Conservation (phyloP, 2,329 filamentous ascomycete genomes). For the Aphanocladium album region DNA sequence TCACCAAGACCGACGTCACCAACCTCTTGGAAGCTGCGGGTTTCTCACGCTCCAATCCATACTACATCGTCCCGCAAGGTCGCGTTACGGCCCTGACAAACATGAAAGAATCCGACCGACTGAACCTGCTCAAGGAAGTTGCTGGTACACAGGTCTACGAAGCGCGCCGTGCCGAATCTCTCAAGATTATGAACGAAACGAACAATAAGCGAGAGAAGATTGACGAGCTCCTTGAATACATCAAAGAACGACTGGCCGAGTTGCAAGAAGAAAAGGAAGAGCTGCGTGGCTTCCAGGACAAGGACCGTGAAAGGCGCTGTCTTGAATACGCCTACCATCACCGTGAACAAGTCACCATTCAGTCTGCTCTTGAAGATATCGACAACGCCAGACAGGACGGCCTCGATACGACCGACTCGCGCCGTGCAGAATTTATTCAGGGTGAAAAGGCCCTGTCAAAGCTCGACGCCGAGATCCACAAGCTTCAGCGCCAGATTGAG, state of each 20-base stretch:
- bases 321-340: conserved; percentile 94
- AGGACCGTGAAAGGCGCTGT: conserved; percentile 85
- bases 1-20: conserved; percentile 89
- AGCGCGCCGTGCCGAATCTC: conserved; percentile 78
- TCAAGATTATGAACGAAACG: conserved; percentile 96
- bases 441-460: conserved; percentile 74
- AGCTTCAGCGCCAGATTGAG: conserved; percentile 76
- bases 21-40: conserved; percentile 93
- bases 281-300: conserved; percentile 87
- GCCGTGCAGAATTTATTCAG: conserved; percentile 68
- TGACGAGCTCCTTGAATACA: conserved; percentile 84
- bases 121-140: conserved; percentile 94
- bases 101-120: conserved; percentile 92
- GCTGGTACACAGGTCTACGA: conserved; percentile 97
- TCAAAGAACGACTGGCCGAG: conserved; percentile 82
- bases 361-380: conserved; percentile 72
- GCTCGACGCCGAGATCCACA: conserved; percentile 73
- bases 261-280: conserved; percentile 98
- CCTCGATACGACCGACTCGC: conserved; percentile 77
- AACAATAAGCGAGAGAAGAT: conserved; percentile 94
- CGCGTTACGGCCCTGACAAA: conserved; percentile 94
- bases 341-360: conserved; percentile 76
- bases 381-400: conserved; percentile 78
- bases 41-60: conserved; percentile 95
- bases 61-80: conserved; percentile 98